Conservation (phyloP, 2,329 filamentous ascomycete genomes). For the Ramichloridium luteum region DNA sequence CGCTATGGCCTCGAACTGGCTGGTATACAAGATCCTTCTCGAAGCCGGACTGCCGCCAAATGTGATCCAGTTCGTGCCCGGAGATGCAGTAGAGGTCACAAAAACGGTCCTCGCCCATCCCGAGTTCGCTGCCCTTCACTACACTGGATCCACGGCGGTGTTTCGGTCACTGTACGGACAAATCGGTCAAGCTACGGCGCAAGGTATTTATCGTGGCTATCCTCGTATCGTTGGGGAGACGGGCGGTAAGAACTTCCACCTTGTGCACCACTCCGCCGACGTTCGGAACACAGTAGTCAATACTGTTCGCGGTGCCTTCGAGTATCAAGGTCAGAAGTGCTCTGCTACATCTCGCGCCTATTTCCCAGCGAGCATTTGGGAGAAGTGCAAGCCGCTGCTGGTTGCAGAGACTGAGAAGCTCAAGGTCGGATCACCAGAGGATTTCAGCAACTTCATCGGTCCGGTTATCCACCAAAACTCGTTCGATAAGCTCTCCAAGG, state of each 20-base stretch:
- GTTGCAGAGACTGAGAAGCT: conserved; percentile 57
- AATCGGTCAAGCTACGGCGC: conserved; percentile 69
- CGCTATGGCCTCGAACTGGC: conserved; percentile 80
- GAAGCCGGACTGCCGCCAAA: conserved; percentile 82
- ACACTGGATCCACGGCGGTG: conserved; percentile 82
- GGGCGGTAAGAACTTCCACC: conserved; percentile 86
- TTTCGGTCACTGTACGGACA: conserved; percentile 82
- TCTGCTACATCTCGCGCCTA: conserved; percentile 73
- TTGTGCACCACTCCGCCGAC: conserved; percentile 67
- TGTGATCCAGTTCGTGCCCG: conserved; percentile 88
- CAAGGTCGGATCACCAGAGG: conserved; percentile 56
- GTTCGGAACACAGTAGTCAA: conserved; percentile 67
- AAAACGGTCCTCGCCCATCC: conserved; percentile 61
- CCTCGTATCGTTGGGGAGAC: conserved; percentile 84
- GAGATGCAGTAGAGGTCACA: conserved; percentile 75
- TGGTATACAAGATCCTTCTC: conserved; percentile 78
- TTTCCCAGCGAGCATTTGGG: conserved; percentile 62
- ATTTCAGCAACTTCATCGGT: conserved; percentile 70
- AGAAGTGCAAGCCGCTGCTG: conserved; percentile 56
- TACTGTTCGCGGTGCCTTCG: conserved; percentile 76
- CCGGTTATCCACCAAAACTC: conserved; percentile 74
- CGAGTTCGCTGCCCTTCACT: conserved; percentile 84
- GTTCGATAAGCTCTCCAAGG: conserved; percentile 66
- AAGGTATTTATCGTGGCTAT: conserved; percentile 73
- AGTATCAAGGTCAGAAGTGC: conserved; percentile 88